Evolutionary conservation across 306 rosid species (phyloP).

Genomic region (Glycine latifolia): DNA sequence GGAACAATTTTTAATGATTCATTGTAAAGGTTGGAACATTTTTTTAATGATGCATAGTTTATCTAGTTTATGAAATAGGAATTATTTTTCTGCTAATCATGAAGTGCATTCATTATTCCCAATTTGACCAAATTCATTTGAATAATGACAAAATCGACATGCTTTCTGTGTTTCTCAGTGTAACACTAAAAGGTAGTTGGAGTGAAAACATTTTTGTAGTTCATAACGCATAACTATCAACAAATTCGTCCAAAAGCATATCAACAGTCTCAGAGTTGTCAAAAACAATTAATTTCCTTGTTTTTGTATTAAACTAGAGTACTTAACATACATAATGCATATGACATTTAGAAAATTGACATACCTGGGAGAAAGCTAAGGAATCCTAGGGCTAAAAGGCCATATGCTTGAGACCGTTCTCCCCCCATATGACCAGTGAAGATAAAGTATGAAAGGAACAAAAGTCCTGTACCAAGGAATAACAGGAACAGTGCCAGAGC

Average conservation of each 20-base stretch:
- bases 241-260: constrained; percentile 22
- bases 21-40: not conserved
- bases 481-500: constrained; percentile 84
- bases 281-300: constrained; percentile 19
- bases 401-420: constrained; percentile 87
- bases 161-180: constrained; percentile 31
- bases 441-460: constrained; percentile 85
- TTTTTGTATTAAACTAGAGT: constrained; percentile 15
- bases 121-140: constrained; percentile 21
- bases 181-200: constrained; percentile 15
- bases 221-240: constrained; percentile 30
- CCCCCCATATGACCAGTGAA: constrained; percentile 97
- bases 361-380: constrained; percentile 97
- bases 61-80: not conserved
- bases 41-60: not conserved
- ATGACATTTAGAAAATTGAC: constrained; percentile 27
- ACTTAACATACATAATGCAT: constrained; percentile 9
- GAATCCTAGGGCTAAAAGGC: constrained; percentile 82
- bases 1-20: constrained; percentile 25
- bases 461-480: constrained; percentile 73
- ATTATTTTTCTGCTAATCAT: constrained; percentile 15
- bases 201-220: not conserved
- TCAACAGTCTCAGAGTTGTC: constrained; percentile 8
- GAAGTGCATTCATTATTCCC: constrained; percentile 24
- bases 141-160: constrained; percentile 20